Evolutionary conservation across 177 flowering plant species (phyloP).

Genomic region (Vitis hybrid): DNA sequence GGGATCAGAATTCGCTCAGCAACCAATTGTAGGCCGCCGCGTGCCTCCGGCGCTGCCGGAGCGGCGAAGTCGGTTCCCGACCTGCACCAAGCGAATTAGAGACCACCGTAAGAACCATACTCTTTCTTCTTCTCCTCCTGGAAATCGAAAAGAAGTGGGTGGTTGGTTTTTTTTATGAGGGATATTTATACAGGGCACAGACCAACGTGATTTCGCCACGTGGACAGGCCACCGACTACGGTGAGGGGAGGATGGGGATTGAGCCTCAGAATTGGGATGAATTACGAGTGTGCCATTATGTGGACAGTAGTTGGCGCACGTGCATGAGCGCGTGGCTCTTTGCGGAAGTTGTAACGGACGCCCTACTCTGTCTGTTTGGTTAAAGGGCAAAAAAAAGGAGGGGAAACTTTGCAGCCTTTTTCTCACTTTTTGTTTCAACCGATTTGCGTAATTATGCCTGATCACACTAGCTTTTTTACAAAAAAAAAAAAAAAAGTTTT

Average conservation of each 20-base stretch:
- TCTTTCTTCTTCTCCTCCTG: not conserved
- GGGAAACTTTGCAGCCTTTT: not conserved
- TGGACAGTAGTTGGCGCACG: no score
- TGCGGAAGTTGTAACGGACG: no score
- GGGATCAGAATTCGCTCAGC: constrained; percentile 42
- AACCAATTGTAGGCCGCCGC: not conserved
- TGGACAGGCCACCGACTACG: constrained; percentile 1
- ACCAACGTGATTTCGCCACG: constrained; percentile 19
- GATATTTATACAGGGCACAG: constrained; percentile 21
- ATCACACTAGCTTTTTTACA: no score
- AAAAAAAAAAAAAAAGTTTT: no score
- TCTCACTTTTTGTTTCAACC: not conserved
- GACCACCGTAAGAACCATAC: constrained; percentile 36
- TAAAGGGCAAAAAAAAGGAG: not conserved
- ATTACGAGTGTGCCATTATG: not conserved
- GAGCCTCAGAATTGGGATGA: not conserved
- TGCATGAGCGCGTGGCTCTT: no score
- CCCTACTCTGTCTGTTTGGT: no score
- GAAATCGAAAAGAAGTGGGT: not conserved
- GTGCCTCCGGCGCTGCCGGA: not conserved
- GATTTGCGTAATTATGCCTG: not conserved
- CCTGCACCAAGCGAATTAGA: constrained; percentile 99
- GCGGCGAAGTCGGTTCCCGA: constrained; percentile 63
- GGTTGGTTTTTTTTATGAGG: not conserved
- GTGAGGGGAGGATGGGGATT: not conserved